Conservation (phyloP, 306 rosid species). For the Rosa persica region DNA sequence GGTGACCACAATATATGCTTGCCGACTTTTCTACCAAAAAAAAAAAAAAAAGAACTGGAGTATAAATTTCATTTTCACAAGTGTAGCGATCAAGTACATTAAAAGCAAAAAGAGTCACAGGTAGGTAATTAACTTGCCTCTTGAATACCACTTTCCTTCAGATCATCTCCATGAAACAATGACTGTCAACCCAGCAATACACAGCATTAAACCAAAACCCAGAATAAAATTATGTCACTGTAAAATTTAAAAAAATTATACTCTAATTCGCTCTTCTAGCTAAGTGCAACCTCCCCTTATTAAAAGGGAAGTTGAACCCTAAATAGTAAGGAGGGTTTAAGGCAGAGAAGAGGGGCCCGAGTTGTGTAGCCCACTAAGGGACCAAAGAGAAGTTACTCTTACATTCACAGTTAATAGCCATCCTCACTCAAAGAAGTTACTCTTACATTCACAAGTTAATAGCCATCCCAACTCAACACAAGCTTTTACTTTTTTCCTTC, state of each 20-base stretch:
- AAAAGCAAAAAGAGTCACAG: slow-evolving; percentile 9
- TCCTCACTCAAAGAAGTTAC: background rate
- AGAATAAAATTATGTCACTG: slow-evolving; percentile 16
- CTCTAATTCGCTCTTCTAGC: slow-evolving; percentile 5
- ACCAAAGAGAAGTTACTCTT: background rate
- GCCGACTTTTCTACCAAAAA: background rate
- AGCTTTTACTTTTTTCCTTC: background rate
- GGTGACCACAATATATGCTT: background rate
- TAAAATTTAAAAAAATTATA: background rate
- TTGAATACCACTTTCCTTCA: slow-evolving; percentile 75
- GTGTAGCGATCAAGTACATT: background rate
- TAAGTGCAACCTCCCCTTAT: background rate
- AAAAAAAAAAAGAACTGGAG: background rate
- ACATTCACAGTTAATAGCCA: background rate
- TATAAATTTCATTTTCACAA: background rate
- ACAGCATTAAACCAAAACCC: slow-evolving; percentile 30
- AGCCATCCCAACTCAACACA: background rate
- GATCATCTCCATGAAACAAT: slow-evolving; percentile 80
- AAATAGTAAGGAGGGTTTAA: background rate
- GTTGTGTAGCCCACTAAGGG: background rate
- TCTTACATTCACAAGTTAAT: background rate
- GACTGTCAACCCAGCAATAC: slow-evolving; percentile 55
- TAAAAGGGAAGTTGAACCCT: background rate
- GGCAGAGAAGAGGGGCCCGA: background rate
- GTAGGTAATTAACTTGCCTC: slow-evolving; percentile 58